Evolutionary conservation across 176 grass and related monocot genomes (phyloP), one percentile per base, ranked within the genome.

Genomic region (Juncus inflexus): DNA sequence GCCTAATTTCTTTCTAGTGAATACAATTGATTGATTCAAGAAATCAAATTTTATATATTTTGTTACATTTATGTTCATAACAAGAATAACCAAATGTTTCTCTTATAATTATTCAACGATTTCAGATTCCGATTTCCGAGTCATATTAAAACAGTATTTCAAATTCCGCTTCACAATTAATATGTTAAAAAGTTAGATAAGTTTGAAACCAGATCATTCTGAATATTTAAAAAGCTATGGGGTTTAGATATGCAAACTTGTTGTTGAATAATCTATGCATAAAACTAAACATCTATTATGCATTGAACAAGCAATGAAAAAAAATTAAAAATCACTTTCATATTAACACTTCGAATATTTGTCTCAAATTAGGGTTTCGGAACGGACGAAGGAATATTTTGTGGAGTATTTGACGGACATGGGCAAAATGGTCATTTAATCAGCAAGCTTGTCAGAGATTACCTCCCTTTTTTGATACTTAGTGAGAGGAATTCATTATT

Each of bases 331-430:
- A 40, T 60, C 28, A 38, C 4, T 14, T 43, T 19, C 37, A 5
- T 2, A 39, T 60, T 50, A 3, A 64, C 61, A 77, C 35, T 5
- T 9, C 3, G 4, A 15, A 2, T 68, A 1, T 59, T 61, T 16
- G 43, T 3, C n/a, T 2, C 6, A 42, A 3, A 11, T 6, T 79
- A 99, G 95, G 95, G 83, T 6, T 99, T 86, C 73, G 95, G 95
- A 50, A 83, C 73, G 73, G 95, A 85, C 69, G 88, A 87, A 10
- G 95, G 95, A 37, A 73, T 99, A 58, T 94, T 99, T 60, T 94
- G 89, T 63, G 89, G 86, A 9, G 95, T 83, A 36, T 99, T 99
- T 72, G 95, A 99, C 50, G 95, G 95, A n/a, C 95, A 99, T 76
- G 95, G 95, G 6, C 58, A 65, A 38, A 78, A 51, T 60, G 95